phyloP scores from a whole-genome alignment of 78 protist genomes.

The Tieghemostelium lacteum region DNA sequence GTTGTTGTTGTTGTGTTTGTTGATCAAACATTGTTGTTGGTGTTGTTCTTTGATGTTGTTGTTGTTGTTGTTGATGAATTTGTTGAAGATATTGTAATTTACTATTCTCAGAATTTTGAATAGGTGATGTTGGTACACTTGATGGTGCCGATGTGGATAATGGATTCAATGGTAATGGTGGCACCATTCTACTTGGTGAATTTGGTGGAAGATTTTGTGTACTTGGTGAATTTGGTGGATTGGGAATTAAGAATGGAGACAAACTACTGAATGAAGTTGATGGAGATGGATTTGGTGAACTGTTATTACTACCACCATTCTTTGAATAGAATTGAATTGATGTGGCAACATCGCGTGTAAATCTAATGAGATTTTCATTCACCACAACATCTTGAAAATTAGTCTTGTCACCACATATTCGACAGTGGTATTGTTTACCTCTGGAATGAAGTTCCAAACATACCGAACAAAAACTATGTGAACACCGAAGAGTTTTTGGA shows the following conservation, averaged over 20 bases:
- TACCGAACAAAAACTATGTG: conserved; percentile 46
- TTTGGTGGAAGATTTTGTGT: conserved; percentile 1
- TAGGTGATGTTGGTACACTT: background rate
- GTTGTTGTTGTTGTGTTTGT: background rate
- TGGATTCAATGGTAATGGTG: conserved; percentile 40
- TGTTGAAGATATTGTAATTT: background rate
- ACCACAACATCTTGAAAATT: background rate
- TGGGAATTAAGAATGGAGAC: background rate
- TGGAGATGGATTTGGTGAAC: background rate
- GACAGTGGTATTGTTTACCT: conserved; percentile 30
- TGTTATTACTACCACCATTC: background rate
- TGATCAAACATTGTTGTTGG: background rate
- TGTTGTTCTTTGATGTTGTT: background rate
- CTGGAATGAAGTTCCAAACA: conserved; percentile 30
- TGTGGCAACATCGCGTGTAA: background rate
- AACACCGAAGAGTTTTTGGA: conserved; percentile 45
- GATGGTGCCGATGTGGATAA: background rate
- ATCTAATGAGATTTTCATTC: conserved; percentile 8
- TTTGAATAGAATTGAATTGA: too few relatives aligned
- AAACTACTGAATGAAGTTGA: background rate
- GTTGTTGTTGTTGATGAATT: background rate
- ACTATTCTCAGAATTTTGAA: background rate
- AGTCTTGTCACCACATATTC: conserved; percentile 28
- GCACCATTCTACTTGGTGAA: background rate
- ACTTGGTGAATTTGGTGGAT: background rate